Evolutionary conservation across 305 asterid species (phyloP).

Genomic region (Nicotiana rustica): DNA sequence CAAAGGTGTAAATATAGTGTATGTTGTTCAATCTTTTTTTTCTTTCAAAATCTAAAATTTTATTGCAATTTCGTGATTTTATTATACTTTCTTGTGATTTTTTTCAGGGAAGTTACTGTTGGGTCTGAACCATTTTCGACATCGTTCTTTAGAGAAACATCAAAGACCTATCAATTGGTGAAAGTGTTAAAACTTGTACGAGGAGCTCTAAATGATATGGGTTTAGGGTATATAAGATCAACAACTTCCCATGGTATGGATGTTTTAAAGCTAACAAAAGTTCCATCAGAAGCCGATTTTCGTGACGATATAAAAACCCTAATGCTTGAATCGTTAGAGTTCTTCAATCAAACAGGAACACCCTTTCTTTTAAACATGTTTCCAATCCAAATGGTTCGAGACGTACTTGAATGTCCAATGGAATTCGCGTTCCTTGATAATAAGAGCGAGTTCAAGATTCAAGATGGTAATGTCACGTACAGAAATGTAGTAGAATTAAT

Average conservation of each 20-base stretch:
- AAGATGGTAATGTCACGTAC: constrained; percentile 47
- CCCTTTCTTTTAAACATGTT: constrained; percentile 37
- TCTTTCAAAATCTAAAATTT: no score
- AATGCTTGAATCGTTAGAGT: constrained; percentile 25
- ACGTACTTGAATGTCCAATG: background rate
- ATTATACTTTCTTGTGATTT: background rate
- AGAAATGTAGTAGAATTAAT: constrained; percentile 45
- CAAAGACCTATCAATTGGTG: background rate
- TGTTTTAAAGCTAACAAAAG: background rate
- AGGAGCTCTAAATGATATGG: constrained; percentile 24
- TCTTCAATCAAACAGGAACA: constrained; percentile 38
- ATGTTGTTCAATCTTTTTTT: background rate
- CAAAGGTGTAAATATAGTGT: constrained; percentile 29
- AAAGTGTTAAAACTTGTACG: background rate
- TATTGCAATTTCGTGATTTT: background rate
- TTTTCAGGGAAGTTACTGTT: constrained; percentile 1
- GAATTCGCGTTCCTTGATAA: constrained; percentile 47
- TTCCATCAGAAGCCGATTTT: constrained; percentile 58
- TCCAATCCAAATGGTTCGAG: constrained; percentile 13
- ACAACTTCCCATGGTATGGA: constrained; percentile 20
- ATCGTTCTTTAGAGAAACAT: background rate
- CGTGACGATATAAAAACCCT: constrained; percentile 38
- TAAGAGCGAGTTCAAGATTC: constrained; percentile 15
- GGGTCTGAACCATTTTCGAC: constrained; percentile 8
- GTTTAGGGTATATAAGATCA: constrained; percentile 27